Evolutionary conservation across 345 rosid genomes (phyloP), one percentile per base, ranked within the genome.

Genomic region (Lumnitzera littorea): DNA sequence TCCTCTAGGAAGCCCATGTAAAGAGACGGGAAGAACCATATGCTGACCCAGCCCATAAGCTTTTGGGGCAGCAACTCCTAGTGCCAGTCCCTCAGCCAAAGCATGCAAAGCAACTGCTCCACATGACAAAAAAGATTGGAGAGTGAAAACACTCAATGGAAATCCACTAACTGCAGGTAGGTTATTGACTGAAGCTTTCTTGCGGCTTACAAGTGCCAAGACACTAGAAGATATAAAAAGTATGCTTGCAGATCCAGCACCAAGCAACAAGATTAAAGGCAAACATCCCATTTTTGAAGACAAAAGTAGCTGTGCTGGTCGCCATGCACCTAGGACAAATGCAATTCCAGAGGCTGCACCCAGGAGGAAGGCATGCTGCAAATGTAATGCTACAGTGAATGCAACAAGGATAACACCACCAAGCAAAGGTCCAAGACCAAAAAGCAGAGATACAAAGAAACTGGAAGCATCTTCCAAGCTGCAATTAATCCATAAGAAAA

Each of bases 401-500:
- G 87, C 74, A 72, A 95, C 87, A 48, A 95, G 88, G 74, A 82
- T 65, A 9, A 74, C 46, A 47, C 99, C 98, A 58, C 98, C 99
- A 12, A 95, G 84, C 66, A 88, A 68, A 60, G 99, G 99, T 58
- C 98, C 98, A 5, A 95, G 88, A 61, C 98, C 99, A 68, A 95
- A 95, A 57, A 95, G 98, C 65, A 95, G 75, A 13, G 99, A 95
- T 65, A 95, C 94, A 47, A 91, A 88, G 76, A 88, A 95, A 53
- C 98, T 98, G 25, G 96, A 91, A 77, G 96, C 99, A 82, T 86
- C 99, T 70, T 88, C 96, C 47, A 94, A 74, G 73, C 99, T 95
- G 88, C 78, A 88, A 51, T 36, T 9, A 36, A 36, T 36, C 43
- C 43, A 36, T 36, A 36, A 5, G 43, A 6, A 36, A 36, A 36